A percentile compares a stretch with the other conserved stretches of the same genome.
These are phyloP conservation scores for Favolaschia claudopus DNA, from an alignment of 768 basidiomycete species.

Conservation along the genomic window DNA sequence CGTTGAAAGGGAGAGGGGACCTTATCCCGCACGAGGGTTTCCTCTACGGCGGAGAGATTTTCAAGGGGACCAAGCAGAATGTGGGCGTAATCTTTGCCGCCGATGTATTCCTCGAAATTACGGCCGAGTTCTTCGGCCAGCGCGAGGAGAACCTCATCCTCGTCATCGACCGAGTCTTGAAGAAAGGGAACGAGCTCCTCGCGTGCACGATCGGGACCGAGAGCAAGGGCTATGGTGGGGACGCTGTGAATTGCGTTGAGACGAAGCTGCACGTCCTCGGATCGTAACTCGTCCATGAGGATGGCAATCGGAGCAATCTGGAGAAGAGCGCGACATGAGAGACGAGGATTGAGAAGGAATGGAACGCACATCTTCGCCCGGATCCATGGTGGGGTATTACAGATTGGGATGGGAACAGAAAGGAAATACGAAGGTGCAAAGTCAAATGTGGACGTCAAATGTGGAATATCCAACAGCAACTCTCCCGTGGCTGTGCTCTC, in stretches of 20 bases:
- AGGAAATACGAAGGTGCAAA: not conserved
- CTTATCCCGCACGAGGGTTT: conserved; percentile 98
- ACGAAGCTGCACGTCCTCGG: conserved; percentile 96
- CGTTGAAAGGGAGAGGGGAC: conserved; percentile 48
- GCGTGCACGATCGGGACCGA: conserved; percentile 93
- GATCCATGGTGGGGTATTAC: conserved; percentile 61
- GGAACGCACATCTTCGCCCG: conserved; percentile 72
- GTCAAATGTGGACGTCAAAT: too few species aligned
- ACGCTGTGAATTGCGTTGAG: conserved; percentile 97
- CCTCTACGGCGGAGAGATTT: conserved; percentile 95
- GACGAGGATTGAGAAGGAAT: conserved; percentile 5
- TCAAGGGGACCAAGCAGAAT: conserved; percentile 90
- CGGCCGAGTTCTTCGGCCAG: conserved; percentile 94
- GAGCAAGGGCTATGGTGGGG: conserved; percentile 96
- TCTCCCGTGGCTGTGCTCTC: too few species aligned
- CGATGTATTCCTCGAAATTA: conserved; percentile 93
- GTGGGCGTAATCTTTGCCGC: conserved; percentile 88
- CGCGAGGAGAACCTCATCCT: conserved; percentile 96
- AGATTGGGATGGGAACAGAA: conserved; percentile 2
- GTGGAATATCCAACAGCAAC: too few species aligned
- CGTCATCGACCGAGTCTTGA: conserved; percentile 98
- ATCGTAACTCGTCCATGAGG: conserved; percentile 96
- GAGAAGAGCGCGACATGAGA: conserved; percentile 14
- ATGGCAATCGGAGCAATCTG: conserved; percentile 95
- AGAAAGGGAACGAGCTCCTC: conserved; percentile 97